Percentiles rank a stretch among this genome's conserved stretches.
Evolutionary conservation across 73 alveolate species (phyloP).

Genomic region (Paramecium tetraurelia): DNA sequence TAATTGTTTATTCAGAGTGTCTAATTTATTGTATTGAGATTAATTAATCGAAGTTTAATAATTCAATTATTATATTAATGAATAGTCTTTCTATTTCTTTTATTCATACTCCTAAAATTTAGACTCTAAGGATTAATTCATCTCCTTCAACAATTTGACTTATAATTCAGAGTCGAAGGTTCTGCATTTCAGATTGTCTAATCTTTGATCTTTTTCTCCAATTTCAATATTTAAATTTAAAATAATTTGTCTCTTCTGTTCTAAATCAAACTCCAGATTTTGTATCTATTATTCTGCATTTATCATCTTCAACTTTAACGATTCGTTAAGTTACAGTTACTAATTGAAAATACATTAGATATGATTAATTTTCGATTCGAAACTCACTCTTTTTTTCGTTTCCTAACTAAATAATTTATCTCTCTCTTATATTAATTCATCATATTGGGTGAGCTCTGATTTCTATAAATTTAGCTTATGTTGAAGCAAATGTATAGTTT

Average conservation of each 20-base stretch:
- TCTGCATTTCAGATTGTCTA: not conserved
- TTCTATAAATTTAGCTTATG: not conserved
- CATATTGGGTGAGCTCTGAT: not conserved
- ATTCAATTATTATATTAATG: not conserved
- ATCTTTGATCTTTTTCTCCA: not conserved
- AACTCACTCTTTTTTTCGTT: not conserved
- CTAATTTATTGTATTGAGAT: not conserved
- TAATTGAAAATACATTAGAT: not conserved
- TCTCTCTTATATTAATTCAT: not conserved
- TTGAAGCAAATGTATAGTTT: not conserved
- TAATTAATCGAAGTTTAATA: not conserved
- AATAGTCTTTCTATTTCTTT: not conserved
- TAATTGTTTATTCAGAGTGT: not conserved
- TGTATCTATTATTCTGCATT: not conserved
- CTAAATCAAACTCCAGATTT: not conserved
- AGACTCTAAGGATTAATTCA: not conserved
- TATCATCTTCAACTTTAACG: not conserved
- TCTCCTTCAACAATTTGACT: not conserved
- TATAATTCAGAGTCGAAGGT: not conserved
- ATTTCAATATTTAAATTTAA: not conserved
- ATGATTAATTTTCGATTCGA: not conserved
- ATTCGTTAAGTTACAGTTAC: not conserved
- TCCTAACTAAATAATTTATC: constrained; percentile 2
- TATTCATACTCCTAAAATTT: not conserved
- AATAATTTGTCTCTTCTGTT: not conserved